Base-by-base conservation (phyloP, 2,329 filamentous ascomycete species). In the Aspergillus aculeatus region DNA sequence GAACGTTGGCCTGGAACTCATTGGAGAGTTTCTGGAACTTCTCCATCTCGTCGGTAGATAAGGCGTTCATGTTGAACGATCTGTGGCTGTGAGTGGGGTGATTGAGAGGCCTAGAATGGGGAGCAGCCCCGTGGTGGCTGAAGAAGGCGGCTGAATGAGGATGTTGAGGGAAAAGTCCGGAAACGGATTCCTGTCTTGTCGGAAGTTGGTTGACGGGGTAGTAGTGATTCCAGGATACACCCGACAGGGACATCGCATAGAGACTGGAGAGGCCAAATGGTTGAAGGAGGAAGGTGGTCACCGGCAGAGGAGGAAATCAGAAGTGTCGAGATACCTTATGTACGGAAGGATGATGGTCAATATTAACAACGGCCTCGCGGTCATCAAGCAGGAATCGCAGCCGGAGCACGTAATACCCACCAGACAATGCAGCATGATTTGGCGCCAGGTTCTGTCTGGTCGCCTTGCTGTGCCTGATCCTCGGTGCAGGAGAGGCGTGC, bases 11-110 rank as follows among this genome's bases (percentile, higher is more conserved):
- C 70, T 86, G 80, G 66, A 84, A 88, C 60, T 83, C 79, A 70
- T 84, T 84, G 66, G 85, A 87, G 62, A 87, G 77, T 71, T 84
- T 82, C 76, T 88, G 85, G 72, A 87, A 79, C 58, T 84, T 80
- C 65, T 85, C 84, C 70, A 86, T 78, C 65, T 87, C 84, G 57
- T 86, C 83, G 54, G 73, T 66, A 10, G 77, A 77, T 47, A 77
- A 68, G 21, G 73, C 66, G 57, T 73, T 73, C 76, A 79, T 78
- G 56, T 72, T 70, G 66, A 63, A 65, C 47, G 57, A 47, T 38
- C 62, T 35, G 51, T 58, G 52, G 58, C 55, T 47, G 55, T 61
- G 31, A 47, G 52, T 21, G 57, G 53, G 29, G 44, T 21, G 41
- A 47, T 62, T 60, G 50, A 69, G 62, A 23, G 60, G 54, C 41